Conservation (phyloP, 2,329 filamentous ascomycete genomes). For the Verticillium tricorpus region DNA sequence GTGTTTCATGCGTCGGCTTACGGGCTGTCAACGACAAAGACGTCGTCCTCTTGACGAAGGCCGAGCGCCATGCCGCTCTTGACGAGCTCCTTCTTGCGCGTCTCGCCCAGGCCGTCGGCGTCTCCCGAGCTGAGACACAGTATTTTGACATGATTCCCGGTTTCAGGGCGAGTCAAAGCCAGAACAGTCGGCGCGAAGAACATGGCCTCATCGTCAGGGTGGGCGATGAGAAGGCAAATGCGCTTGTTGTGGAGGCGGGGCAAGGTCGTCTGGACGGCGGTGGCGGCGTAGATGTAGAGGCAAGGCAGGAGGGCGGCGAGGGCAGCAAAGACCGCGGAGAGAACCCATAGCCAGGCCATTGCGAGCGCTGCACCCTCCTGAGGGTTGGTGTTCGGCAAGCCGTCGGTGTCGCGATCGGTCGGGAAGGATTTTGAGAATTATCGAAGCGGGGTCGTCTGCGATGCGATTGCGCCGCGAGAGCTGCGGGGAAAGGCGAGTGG, state of each 20-base stretch:
- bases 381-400: neutral
- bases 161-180: slow-evolving; percentile 72
- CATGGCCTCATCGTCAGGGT: slow-evolving; percentile 99
- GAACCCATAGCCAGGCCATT: slow-evolving; percentile 2
- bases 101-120: slow-evolving; percentile 81
- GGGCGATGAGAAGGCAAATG: slow-evolving; percentile 88
- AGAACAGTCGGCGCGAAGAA: slow-evolving; percentile 92
- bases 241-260: slow-evolving; percentile 74
- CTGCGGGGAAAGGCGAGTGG: neutral
- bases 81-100: slow-evolving; percentile 76
- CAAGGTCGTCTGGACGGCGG: slow-evolving; percentile 45
- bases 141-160: slow-evolving; percentile 90
- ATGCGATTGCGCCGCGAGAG: neutral
- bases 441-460: neutral
- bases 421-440: neutral
- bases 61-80: slow-evolving; percentile 77
- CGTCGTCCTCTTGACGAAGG: slow-evolving; percentile 68
- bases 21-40: slow-evolving; percentile 80
- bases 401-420: neutral
- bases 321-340: slow-evolving; percentile 9
- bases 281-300: slow-evolving; percentile 48
- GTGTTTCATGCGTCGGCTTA: slow-evolving; percentile 28
- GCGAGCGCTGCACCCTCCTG: slow-evolving; percentile 1
- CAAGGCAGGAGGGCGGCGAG: slow-evolving; percentile 37
- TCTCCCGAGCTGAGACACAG: slow-evolving; percentile 89